phyloP scores from a whole-genome alignment of 164 flowering plant species.

The Magnolia changhungtana region DNA sequence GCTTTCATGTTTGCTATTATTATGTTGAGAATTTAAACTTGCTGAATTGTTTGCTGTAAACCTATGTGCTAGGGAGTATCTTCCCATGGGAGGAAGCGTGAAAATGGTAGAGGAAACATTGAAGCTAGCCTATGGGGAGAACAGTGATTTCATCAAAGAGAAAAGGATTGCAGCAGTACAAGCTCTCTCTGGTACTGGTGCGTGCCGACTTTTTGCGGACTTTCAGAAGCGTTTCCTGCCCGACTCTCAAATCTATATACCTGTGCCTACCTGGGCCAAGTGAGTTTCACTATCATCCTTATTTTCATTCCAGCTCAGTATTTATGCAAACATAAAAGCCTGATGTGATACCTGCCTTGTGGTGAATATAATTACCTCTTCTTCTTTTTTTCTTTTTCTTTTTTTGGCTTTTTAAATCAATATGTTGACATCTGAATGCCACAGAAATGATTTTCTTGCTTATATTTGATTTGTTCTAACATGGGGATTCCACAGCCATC shows the following conservation, averaged over 20 bases:
- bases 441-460: not conserved
- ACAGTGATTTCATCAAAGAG: constrained; percentile 75
- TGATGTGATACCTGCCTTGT: too few relatives aligned
- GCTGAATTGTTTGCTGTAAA: not conserved
- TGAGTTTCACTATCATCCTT: constrained; percentile 26
- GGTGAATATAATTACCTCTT: not conserved
- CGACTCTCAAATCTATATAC: constrained; percentile 88
- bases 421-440: not conserved
- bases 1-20: not conserved
- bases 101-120: constrained; percentile 82
- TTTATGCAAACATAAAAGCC: too few relatives aligned
- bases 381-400: not conserved
- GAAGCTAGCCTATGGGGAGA: constrained; percentile 93
- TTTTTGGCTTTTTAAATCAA: not conserved
- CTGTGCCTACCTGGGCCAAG: constrained; percentile 97
- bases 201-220: constrained; percentile 93
- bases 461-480: constrained; percentile 8
- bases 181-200: constrained; percentile 96
- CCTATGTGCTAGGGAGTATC: constrained; percentile 70
- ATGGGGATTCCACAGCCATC: constrained; percentile 53
- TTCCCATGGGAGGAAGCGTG: constrained; percentile 96
- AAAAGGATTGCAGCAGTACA: constrained; percentile 87
- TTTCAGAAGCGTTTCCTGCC: constrained; percentile 90
- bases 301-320: not conserved
- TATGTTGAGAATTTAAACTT: not conserved